A percentile compares a stretch with the other conserved stretches of the same genome.
Evolutionary conservation across 2,329 filamentous ascomycete species (phyloP).

Genomic region (Aspergillus ochraceus): DNA sequence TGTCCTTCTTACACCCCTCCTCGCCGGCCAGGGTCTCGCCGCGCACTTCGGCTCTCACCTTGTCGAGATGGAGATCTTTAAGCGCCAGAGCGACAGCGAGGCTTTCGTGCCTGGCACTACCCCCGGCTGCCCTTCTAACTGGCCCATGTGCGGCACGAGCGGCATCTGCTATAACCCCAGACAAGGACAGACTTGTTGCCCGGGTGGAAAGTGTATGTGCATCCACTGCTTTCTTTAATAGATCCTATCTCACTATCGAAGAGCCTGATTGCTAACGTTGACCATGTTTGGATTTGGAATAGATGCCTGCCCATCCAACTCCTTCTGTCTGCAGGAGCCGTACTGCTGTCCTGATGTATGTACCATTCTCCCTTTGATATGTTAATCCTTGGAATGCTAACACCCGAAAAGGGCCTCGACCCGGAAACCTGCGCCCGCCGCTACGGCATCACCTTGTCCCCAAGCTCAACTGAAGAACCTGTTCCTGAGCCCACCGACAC

Average conservation of each 20-base stretch:
- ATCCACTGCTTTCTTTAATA: not conserved
- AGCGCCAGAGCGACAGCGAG: constrained; percentile 8
- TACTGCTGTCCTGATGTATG: constrained; percentile 12
- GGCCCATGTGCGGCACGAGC: constrained; percentile 16
- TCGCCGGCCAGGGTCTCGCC: constrained; percentile 12
- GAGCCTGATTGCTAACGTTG: not conserved
- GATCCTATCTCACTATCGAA: not conserved
- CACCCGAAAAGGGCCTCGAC: not conserved
- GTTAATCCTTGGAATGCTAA: not conserved
- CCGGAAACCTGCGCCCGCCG: constrained; percentile 2
- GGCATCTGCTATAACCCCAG: constrained; percentile 15
- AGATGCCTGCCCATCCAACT: constrained; percentile 8
- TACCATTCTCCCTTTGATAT: not conserved
- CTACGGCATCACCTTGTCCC: constrained; percentile 1
- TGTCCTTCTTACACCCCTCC: constrained; percentile 7
- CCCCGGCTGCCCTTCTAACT: constrained; percentile 12
- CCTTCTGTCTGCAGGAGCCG: constrained; percentile 7
- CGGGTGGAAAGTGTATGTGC: constrained; percentile 13
- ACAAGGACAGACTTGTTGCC: constrained; percentile 13
- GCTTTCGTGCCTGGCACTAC: constrained; percentile 11
- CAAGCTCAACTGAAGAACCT: not conserved
- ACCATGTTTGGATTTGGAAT: not conserved
- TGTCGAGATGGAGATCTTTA: constrained; percentile 1
- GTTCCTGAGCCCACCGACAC: not conserved
- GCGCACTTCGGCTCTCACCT: not conserved